Percentiles rank a stretch among this genome's conserved stretches.
These are phyloP conservation scores for Amanita rubescens DNA, from an alignment of 768 basidiomycete genomes.

Conservation along the genomic window DNA sequence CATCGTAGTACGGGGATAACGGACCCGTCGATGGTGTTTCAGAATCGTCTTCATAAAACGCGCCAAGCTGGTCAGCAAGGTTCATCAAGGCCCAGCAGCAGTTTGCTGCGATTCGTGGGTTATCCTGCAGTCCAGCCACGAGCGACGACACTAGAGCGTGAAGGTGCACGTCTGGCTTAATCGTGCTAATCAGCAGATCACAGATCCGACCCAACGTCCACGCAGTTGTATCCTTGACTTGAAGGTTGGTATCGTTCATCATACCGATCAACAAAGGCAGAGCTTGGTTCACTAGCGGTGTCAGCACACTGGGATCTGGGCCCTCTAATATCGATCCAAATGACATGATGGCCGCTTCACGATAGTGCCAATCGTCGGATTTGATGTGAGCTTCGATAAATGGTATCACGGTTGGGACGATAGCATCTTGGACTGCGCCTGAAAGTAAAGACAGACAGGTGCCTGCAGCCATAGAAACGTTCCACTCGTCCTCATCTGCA, in stretches of 20 bases:
- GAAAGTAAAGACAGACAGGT: constrained; percentile 88
- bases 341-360: constrained; percentile 97
- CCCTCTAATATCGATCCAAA: constrained; percentile 98
- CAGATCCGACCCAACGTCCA: constrained; percentile 97
- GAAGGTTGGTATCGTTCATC: constrained; percentile 81
- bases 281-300: constrained; percentile 89
- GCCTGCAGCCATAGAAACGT: constrained; percentile 93
- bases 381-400: constrained; percentile 98
- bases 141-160: constrained; percentile 78
- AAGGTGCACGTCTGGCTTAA: constrained; percentile 86
- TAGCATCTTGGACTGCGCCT: constrained; percentile 81
- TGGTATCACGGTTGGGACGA: constrained; percentile 91
- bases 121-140: constrained; percentile 72
- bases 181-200: constrained; percentile 76
- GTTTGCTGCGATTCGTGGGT: constrained; percentile 81
- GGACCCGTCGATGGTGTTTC: constrained; percentile 49
- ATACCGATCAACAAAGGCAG: constrained; percentile 90
- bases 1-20: constrained; percentile 87
- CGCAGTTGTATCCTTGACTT: constrained; percentile 95
- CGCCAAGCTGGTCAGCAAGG: constrained; percentile 80
- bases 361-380: constrained; percentile 84
- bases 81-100: constrained; percentile 98
- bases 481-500: constrained; percentile 98
- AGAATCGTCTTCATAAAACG: constrained; percentile 55
- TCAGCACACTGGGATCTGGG: constrained; percentile 81